phyloP scores from a whole-genome alignment of 2,329 filamentous ascomycete genomes.

The Daldinia sp. region DNA sequence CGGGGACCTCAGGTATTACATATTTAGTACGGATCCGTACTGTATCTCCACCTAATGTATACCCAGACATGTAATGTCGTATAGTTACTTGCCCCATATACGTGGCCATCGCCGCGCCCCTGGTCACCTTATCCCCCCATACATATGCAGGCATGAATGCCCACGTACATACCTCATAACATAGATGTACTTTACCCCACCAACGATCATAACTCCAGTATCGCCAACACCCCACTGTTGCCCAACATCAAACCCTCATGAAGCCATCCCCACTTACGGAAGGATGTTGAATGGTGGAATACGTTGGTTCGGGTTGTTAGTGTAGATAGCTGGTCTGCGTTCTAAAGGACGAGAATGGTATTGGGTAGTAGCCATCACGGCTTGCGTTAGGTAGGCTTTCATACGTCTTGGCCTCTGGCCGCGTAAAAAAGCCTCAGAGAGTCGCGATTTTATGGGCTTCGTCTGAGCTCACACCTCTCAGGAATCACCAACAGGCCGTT shows the following conservation, averaged over 20 bases:
- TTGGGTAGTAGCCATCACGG: neutral
- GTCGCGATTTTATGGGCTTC: neutral
- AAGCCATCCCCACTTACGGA: neutral
- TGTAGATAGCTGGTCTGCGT: neutral
- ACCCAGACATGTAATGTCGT: too few species aligned
- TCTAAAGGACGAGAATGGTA: conserved; percentile 9
- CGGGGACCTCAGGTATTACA: too few species aligned
- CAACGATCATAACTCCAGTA: neutral
- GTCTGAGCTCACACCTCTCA: neutral
- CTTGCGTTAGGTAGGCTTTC: too few species aligned
- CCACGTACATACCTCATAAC: too few species aligned
- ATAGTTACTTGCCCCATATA: too few species aligned
- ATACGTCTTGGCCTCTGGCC: neutral
- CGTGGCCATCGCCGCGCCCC: neutral
- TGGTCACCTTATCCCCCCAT: neutral
- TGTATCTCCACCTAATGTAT: too few species aligned
- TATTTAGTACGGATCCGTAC: too few species aligned
- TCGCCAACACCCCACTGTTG: neutral
- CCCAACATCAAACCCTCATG: neutral
- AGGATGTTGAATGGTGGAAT: neutral
- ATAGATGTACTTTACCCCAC: neutral
- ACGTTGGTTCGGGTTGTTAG: neutral
- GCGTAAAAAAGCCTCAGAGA: neutral
- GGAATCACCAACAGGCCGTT: neutral
- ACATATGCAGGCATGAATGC: too few species aligned